Evolutionary conservation across 345 rosid genomes (phyloP).

Genomic region (Conringia planisiliqua): DNA sequence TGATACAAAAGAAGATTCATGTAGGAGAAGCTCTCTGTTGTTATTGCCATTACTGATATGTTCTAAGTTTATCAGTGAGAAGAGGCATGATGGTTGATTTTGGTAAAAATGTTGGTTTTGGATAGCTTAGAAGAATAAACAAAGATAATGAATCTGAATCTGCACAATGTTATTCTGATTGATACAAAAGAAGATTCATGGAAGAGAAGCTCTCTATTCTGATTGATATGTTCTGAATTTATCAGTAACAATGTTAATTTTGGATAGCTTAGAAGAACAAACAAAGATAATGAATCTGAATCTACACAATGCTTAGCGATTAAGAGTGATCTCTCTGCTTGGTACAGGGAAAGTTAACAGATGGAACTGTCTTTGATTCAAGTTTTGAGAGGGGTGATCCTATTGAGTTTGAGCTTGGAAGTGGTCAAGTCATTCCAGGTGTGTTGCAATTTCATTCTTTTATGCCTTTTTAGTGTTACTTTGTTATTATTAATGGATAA

Average conservation of each 20-base stretch:
- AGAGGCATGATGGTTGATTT: not conserved
- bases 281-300: not conserved
- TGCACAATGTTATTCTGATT: not conserved
- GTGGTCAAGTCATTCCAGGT: constrained; percentile 97
- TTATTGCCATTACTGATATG: not conserved
- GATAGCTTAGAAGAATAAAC: not conserved
- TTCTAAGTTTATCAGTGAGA: too few species aligned
- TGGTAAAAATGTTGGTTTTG: too few species aligned
- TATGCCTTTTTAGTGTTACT: not conserved
- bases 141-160: not conserved
- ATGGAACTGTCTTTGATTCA: constrained; percentile 94
- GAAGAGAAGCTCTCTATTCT: not conserved
- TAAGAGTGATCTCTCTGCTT: not conserved
- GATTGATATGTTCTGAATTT: not conserved
- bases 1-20: not conserved
- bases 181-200: not conserved
- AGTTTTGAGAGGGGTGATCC: constrained; percentile 98
- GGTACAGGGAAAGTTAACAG: constrained; percentile 83
- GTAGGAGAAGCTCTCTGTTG: not conserved
- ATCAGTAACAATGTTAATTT: too few species aligned
- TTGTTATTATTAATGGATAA: not conserved
- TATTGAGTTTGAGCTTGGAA: constrained; percentile 90
- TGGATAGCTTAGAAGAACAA: too few species aligned
- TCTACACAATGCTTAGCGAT: not conserved
- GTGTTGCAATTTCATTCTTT: not conserved